phyloP scores from a whole-genome alignment of 2,329 filamentous ascomycete species.

The Fusarium metavorans region DNA sequence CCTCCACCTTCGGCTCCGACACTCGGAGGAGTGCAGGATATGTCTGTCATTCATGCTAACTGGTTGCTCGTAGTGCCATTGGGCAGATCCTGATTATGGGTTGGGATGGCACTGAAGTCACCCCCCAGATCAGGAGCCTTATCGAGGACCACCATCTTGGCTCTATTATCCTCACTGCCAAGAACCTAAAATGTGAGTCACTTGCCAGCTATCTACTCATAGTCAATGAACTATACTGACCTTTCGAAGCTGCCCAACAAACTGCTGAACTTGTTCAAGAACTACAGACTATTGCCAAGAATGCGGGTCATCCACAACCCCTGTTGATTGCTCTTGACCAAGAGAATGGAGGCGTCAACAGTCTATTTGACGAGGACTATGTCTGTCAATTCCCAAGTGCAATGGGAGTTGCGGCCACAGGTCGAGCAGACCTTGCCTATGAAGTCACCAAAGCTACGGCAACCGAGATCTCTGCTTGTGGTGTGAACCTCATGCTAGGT shows the following conservation, averaged over 20 bases:
- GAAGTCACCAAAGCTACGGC: slow-evolving; percentile 93
- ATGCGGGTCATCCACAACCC: slow-evolving; percentile 90
- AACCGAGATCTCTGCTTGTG: slow-evolving; percentile 90
- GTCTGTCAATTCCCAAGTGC: slow-evolving; percentile 97
- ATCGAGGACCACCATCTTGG: slow-evolving; percentile 90
- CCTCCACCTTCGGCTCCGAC: slow-evolving; percentile 38
- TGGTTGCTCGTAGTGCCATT: slow-evolving; percentile 67
- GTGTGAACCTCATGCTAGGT: slow-evolving; percentile 95
- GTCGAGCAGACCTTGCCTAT: slow-evolving; percentile 85
- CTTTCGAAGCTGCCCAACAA: slow-evolving; percentile 81
- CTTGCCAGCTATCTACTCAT: slow-evolving; percentile 8
- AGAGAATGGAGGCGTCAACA: slow-evolving; percentile 98
- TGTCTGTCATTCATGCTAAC: slow-evolving; percentile 36
- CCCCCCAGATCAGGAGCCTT: slow-evolving; percentile 82
- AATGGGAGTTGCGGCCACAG: slow-evolving; percentile 96
- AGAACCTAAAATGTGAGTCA: slow-evolving; percentile 82
- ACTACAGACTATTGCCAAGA: slow-evolving; percentile 89
- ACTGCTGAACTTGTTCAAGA: slow-evolving; percentile 90
- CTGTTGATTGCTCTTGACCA: slow-evolving; percentile 93
- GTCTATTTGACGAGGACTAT: slow-evolving; percentile 93
- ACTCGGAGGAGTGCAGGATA: slow-evolving; percentile 17
- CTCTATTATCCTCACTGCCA: slow-evolving; percentile 85
- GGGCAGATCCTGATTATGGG: slow-evolving; percentile 86
- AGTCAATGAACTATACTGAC: slow-evolving; percentile 30
- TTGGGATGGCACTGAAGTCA: slow-evolving; percentile 87